Evolutionary conservation across 495 filamentous ascomycete species (phyloP).

Genomic region (Friedmanniomyces simplex): DNA sequence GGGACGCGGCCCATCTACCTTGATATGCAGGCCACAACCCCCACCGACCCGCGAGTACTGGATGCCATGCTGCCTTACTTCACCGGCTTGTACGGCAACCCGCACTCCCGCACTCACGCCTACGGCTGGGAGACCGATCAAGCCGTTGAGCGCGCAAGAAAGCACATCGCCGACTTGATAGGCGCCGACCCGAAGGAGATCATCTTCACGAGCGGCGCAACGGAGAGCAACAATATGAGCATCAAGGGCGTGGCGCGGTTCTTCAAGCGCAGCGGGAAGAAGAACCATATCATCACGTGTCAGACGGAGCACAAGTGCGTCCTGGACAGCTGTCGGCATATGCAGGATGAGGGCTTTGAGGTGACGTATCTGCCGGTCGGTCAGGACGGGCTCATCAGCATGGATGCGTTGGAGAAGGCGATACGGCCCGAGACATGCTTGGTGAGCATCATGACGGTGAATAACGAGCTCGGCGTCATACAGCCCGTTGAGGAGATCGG

Average conservation of each 20-base stretch:
- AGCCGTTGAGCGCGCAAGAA: conserved; percentile 75
- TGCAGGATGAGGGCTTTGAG: conserved; percentile 93
- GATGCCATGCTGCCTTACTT: conserved; percentile 95
- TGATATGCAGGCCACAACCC: conserved; percentile 98
- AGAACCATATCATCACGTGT: conserved; percentile 93
- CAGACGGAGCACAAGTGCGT: conserved; percentile 99
- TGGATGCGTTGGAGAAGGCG: conserved; percentile 79
- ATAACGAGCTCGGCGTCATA: conserved; percentile 98
- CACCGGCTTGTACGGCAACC: conserved; percentile 91
- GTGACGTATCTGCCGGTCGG: conserved; percentile 91
- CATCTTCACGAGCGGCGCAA: conserved; percentile 95
- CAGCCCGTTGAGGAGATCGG: conserved; percentile 93
- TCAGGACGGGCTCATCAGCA: conserved; percentile 67
- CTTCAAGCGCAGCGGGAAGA: conserved; percentile 84
- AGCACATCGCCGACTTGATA: conserved; percentile 73
- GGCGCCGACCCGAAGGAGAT: conserved; percentile 96
- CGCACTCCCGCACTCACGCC: conserved; percentile 92
- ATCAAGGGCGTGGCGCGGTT: conserved; percentile 96
- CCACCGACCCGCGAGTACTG: conserved; percentile 82
- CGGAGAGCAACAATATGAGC: conserved; percentile 99
- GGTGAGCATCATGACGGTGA: conserved; percentile 97
- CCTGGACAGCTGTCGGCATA: conserved; percentile 87
- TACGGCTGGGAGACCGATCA: conserved; percentile 99
- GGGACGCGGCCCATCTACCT: conserved; percentile 92
- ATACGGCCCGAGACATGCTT: conserved; percentile 84